Base-by-base conservation (phyloP, 768 basidiomycete genomes). In the Megacollybia marginata region DNA sequence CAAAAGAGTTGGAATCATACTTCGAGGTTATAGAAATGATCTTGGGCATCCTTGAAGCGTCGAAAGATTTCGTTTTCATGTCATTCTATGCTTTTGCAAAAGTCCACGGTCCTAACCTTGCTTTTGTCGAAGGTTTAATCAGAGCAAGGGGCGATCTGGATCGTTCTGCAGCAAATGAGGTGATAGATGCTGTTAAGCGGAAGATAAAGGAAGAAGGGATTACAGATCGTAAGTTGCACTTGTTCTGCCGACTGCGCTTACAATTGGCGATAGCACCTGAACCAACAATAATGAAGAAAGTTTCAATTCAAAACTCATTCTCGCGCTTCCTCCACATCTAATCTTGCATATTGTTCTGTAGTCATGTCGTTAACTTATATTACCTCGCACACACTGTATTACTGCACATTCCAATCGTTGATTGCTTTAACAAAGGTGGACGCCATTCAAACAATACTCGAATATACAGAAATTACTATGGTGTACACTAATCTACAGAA, bases 1-100 rank as follows among this genome's bases (percentile, higher is more conserved):
- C 80, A 15, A 76, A 85, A 59, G 92, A 94, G 53, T 72, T 98
- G 20, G 89, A 95, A 59, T 67, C 69, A 33, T 79, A 83, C 55
- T 92, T 99, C 54, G 88, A 92, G 59, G 82, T 97, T 33, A 65
- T 97, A 49, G 92, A 97, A 63, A 73, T 85, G 73, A 78, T 92
- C 35, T 71, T 92, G 19, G 74, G 82, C 4, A 76, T 97, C 62
- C 69, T 96, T 33, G 85, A 89, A 52, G 90, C 94, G 1, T 89
- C 87, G 38, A 87, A 87, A 69, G 86, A 87, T 53, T 80, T 97
- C 66, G 84, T 85, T 2, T 95, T 95, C 73, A 69, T 98, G 48
- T 93, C 93, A 10, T 96, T 88, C 66, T 96, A 89, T 85, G 73
- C 80, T 4, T 98, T 99, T 65, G 94, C 93, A 15, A 90, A 90